Conservation (phyloP, 2,329 filamentous ascomycete genomes). For the Thelonectria blattea region DNA sequence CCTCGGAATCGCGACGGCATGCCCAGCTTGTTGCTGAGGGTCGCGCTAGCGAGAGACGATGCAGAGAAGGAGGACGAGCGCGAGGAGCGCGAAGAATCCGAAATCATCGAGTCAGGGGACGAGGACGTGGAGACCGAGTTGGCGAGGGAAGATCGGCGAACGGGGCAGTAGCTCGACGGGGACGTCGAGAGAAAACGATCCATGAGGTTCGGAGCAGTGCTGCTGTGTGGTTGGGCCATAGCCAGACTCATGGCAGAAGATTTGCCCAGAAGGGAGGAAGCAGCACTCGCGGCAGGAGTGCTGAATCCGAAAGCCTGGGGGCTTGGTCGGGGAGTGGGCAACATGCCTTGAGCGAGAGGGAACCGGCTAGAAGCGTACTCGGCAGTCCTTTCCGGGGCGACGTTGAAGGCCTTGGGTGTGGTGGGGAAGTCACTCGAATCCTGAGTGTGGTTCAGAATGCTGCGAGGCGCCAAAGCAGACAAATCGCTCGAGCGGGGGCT, state of each 20-base stretch:
- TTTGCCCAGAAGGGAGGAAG: conserved; percentile 55
- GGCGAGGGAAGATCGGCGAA: conserved; percentile 67
- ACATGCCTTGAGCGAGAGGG: conserved; percentile 59
- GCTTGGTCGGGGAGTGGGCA: conserved; percentile 65
- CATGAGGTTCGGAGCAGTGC: conserved; percentile 54
- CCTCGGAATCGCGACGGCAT: conserved; percentile 69
- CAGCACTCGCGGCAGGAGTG: conserved; percentile 65
- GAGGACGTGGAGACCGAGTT: conserved; percentile 68
- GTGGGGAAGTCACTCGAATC: conserved; percentile 50
- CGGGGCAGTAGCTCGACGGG: conserved; percentile 55
- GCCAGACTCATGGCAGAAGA: conserved; percentile 65
- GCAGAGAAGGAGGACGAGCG: conserved; percentile 69
- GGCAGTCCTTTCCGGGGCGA: conserved; percentile 44
- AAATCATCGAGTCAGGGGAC: conserved; percentile 72
- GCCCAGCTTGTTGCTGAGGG: conserved; percentile 57
- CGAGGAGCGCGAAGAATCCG: conserved; percentile 65
- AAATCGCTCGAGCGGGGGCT: conserved; percentile 43
- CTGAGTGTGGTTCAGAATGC: conserved; percentile 52
- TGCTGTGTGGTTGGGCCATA: conserved; percentile 60
- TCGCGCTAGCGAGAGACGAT: conserved; percentile 66
- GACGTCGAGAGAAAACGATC: conserved; percentile 63
- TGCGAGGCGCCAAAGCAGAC: conserved; percentile 48
- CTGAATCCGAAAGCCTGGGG: conserved; percentile 61
- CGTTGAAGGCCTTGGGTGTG: conserved; percentile 44
- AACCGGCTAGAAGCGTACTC: conserved; percentile 57